Evolutionary conservation across 2,329 filamentous ascomycete genomes (phyloP), one percentile per base, ranked within the genome.

Genomic region (Xylaria sp.): DNA sequence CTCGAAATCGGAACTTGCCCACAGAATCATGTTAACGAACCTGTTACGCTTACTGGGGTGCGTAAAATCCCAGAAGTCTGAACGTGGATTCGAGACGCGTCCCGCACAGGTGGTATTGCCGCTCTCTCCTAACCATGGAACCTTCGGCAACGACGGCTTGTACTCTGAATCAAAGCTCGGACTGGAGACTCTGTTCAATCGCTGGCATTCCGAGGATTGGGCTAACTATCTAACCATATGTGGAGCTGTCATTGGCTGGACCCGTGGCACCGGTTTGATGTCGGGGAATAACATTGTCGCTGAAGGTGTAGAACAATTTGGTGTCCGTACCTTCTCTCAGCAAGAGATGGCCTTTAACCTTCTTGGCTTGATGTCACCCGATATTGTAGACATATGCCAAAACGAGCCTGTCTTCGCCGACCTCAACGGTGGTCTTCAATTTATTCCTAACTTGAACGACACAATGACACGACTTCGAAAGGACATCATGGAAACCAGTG

Each of bases 311-410:
- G 96, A 99, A 85, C 93, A 93, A 76, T 96, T 97, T 74, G 96
- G 96, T 76, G 96, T 98, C 29, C 94, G 96, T 76, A 99, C 96
- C 3, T 99, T 99, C 86, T 98, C 95, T 10, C 96, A 98, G 83
- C 94, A 97, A 80, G 96, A 99, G 82, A 99, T 99, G 96, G 96
- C 96, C 18, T 99, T 99, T 87, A 99, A 99, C 83, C 83, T 99
- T 73, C 89, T 99, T 53, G 95, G 96, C 74, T 88, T 99, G 62
- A 97, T 99, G 96, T 92, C 94, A 1, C 94, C 96, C 44, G 88
- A 91, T 32, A 93, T 99, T 76, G 94, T 97, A 74, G 94, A 99
- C 79, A 88, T 99, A 51, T 99, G 96, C 86, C 96, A 99, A 84
- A 86, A 89, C 53, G 93, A 98, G 83, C 97, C 96, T 12, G 94